A percentile compares a stretch with the other conserved stretches of the same genome.
Conservation (phyloP, 2,329 filamentous ascomycete species). For the Xylariaceae sp. region DNA sequence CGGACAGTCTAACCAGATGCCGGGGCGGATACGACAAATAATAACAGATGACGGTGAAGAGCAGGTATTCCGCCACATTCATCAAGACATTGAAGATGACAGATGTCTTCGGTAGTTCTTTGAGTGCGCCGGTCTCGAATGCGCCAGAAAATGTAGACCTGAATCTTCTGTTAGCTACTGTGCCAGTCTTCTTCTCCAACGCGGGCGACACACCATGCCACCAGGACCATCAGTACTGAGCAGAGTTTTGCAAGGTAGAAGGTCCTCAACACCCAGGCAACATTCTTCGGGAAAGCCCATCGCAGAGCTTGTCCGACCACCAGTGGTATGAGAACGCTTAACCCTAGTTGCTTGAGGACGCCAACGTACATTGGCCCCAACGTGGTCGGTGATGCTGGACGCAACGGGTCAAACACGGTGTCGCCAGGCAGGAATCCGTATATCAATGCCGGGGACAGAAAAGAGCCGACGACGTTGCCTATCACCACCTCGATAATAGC, state of each 20-base stretch:
- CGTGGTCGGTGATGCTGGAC: conserved; percentile 46
- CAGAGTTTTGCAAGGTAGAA: conserved; percentile 48
- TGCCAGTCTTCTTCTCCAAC: conserved; percentile 1
- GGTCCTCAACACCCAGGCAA: conserved; percentile 47
- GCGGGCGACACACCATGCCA: conserved; percentile 40
- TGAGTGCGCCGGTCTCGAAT: conserved; percentile 59
- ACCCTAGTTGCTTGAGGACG: conserved; percentile 63
- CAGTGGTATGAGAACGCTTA: conserved; percentile 62
- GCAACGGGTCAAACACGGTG: conserved; percentile 51
- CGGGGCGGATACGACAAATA: conserved; percentile 41
- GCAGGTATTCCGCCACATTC: conserved; percentile 55
- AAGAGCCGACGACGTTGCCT: conserved; percentile 64
- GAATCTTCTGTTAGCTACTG: conserved; percentile 33
- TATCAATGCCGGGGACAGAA: conserved; percentile 59
- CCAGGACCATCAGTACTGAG: conserved; percentile 41
- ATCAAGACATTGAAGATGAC: conserved; percentile 64
- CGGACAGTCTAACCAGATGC: conserved; percentile 29
- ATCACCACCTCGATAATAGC: conserved; percentile 64
- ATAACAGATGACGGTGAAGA: conserved; percentile 60
- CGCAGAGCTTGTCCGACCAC: conserved; percentile 56
- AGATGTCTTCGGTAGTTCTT: conserved; percentile 51
- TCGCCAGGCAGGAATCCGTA: conserved; percentile 53
- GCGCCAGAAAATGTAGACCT: conserved; percentile 65
- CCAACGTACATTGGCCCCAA: conserved; percentile 58
- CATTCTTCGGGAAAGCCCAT: conserved; percentile 43